A percentile compares a stretch with the other conserved stretches of the same genome.
Evolutionary conservation across 495 filamentous ascomycete genomes (phyloP).

Genomic region (Aspergillus indologenus): DNA sequence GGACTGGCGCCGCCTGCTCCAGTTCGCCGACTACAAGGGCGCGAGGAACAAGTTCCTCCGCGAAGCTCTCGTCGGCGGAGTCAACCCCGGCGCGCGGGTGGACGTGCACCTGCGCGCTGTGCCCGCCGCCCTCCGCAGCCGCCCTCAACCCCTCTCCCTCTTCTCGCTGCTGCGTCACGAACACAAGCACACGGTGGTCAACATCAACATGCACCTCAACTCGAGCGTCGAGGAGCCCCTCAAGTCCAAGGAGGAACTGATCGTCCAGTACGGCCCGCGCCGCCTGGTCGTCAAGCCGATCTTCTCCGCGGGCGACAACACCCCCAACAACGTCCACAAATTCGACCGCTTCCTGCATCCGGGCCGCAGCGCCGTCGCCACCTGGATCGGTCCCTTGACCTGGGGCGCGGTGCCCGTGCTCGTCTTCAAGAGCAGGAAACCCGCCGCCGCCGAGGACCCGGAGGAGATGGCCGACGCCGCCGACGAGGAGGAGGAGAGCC

Average conservation of each 20-base stretch:
- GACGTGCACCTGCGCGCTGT: conserved; percentile 75
- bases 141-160: conserved; percentile 60
- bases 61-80: conserved; percentile 82
- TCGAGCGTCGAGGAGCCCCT: conserved; percentile 68
- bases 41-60: conserved; percentile 69
- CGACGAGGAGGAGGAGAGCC: conserved; percentile 30
- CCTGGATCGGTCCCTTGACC: conserved; percentile 83
- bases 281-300: conserved; percentile 84
- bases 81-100: conserved; percentile 77
- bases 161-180: conserved; percentile 91
- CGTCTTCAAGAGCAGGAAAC: conserved; percentile 67
- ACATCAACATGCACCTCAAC: conserved; percentile 79
- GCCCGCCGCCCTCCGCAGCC: conserved; percentile 55
- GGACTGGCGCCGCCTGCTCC: conserved; percentile 81
- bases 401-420: conserved; percentile 89
- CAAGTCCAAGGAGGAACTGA: conserved; percentile 83
- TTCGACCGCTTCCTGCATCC: conserved; percentile 92
- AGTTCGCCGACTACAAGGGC: conserved; percentile 78
- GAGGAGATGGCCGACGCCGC: conserved; percentile 41
- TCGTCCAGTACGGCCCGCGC: conserved; percentile 84
- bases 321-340: conserved; percentile 94
- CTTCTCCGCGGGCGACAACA: conserved; percentile 79
- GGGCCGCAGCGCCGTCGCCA: conserved; percentile 84
- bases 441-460: conserved; percentile 30
- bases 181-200: conserved; percentile 84